These are phyloP conservation scores for Ophiosphaerella herpotricha DNA, from an alignment of 2,329 filamentous ascomycete species.

Conservation along the genomic window DNA sequence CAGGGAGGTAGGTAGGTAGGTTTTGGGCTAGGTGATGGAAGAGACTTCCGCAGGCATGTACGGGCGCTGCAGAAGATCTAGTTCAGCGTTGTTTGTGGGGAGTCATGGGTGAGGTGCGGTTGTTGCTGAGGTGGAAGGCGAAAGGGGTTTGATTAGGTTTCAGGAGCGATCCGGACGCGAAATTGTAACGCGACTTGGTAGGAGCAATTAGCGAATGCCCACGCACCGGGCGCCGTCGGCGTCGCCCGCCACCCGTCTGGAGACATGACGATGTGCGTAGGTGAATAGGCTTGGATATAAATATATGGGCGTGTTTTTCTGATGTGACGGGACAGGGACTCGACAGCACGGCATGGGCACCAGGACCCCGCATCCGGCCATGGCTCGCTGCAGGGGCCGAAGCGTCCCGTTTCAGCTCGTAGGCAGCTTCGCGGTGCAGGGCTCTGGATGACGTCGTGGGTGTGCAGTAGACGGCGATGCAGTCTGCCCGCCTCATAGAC, in stretches of 20 bases:
- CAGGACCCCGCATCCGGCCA: slow-evolving; percentile 4
- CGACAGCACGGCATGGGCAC: not conserved
- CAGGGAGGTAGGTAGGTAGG: not conserved
- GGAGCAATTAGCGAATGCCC: slow-evolving; percentile 19
- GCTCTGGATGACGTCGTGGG: slow-evolving; percentile 18
- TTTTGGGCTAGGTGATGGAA: not conserved
- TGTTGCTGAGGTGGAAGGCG: slow-evolving; percentile 28
- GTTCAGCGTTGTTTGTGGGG: slow-evolving; percentile 4
- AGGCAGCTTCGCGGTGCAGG: not conserved
- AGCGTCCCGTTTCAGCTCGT: slow-evolving; percentile 1
- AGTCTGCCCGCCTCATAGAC: not conserved
- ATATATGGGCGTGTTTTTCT: not conserved
- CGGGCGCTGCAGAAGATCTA: slow-evolving; percentile 2
- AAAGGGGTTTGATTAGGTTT: slow-evolving; percentile 37
- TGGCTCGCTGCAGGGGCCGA: slow-evolving; percentile 6
- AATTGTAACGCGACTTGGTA: slow-evolving; percentile 27
- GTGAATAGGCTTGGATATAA: not conserved
- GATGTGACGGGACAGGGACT: too few species aligned
- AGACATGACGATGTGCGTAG: not conserved
- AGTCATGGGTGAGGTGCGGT: slow-evolving; percentile 25
- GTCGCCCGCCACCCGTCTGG: not conserved
- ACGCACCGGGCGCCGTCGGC: slow-evolving; percentile 6
- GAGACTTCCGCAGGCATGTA: slow-evolving; percentile 2
- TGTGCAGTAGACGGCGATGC: not conserved
- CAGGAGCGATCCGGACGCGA: slow-evolving; percentile 25